Conservation (phyloP, 192 early-diverging fungal genomes). For the Spizellomyces sp. region DNA sequence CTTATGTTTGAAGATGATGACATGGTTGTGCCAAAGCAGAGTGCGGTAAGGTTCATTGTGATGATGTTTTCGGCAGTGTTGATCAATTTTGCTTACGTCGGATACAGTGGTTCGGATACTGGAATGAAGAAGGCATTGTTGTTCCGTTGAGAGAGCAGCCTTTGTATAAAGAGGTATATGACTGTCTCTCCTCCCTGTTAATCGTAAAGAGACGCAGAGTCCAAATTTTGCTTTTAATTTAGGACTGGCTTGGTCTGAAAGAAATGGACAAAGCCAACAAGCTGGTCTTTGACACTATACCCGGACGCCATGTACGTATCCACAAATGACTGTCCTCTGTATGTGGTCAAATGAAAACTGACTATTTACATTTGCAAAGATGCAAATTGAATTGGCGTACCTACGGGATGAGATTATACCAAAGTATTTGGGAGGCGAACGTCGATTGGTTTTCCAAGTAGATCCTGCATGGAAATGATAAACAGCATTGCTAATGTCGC, state of each 20-base stretch:
- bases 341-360: background rate
- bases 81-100: background rate
- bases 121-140: slow-evolving; percentile 40
- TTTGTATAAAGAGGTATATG: slow-evolving; percentile 36
- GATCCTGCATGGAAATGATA: background rate
- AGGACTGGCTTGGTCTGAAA: slow-evolving; percentile 48
- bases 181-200: background rate
- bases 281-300: slow-evolving; percentile 26
- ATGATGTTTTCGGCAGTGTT: background rate
- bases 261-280: slow-evolving; percentile 35
- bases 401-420: slow-evolving; percentile 16
- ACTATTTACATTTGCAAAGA: slow-evolving; percentile 4
- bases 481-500: background rate
- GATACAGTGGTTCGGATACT: slow-evolving; percentile 42
- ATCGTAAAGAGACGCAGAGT: background rate
- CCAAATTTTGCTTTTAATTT: background rate
- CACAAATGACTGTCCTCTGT: background rate
- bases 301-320: slow-evolving; percentile 40
- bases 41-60: slow-evolving; percentile 30
- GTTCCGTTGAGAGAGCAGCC: slow-evolving; percentile 32
- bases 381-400: slow-evolving; percentile 32
- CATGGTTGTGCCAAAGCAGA: slow-evolving; percentile 63
- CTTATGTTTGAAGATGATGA: slow-evolving; percentile 77
- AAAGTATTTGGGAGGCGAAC: slow-evolving; percentile 12
- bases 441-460: background rate